Percentiles rank a stretch among this genome's conserved stretches.
phyloP scores from a whole-genome alignment of 2,329 filamentous ascomycete species.

The Verticillium tricorpus region DNA sequence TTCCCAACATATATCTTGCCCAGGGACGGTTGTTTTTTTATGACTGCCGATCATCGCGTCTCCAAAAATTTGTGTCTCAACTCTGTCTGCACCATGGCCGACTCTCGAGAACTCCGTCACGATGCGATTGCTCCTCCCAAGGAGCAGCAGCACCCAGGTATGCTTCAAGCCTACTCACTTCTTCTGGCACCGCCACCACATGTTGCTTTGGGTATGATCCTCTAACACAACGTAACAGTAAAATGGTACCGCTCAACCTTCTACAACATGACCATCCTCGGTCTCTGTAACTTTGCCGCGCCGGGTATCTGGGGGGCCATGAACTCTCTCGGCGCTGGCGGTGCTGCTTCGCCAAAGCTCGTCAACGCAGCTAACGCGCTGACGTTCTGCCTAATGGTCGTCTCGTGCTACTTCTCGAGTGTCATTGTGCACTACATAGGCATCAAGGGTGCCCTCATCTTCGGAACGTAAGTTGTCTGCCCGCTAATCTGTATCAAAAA shows the following conservation, averaged over 20 bases:
- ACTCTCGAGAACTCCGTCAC: neutral
- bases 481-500: neutral
- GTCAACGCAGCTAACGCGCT: slow-evolving; percentile 68
- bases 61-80: neutral
- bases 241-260: slow-evolving; percentile 69
- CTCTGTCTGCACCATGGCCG: neutral
- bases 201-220: neutral
- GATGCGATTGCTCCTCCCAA: slow-evolving; percentile 15
- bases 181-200: no score
- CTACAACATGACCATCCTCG: slow-evolving; percentile 68
- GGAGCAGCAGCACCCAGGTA: slow-evolving; percentile 25
- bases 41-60: neutral
- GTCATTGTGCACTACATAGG: slow-evolving; percentile 63
- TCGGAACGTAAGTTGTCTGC: slow-evolving; percentile 52
- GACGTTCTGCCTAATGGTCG: slow-evolving; percentile 68
- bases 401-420: slow-evolving; percentile 64
- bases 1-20: neutral
- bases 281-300: slow-evolving; percentile 65
- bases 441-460: slow-evolving; percentile 65
- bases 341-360: slow-evolving; percentile 58
- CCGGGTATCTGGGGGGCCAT: slow-evolving; percentile 71
- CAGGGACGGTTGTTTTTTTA: neutral
- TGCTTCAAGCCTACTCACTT: neutral
- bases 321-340: slow-evolving; percentile 69
- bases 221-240: slow-evolving; percentile 29